These are phyloP conservation scores for Abortiporus biennis DNA, from an alignment of 1,284 basidiomycete genomes.

Conservation along the genomic window DNA sequence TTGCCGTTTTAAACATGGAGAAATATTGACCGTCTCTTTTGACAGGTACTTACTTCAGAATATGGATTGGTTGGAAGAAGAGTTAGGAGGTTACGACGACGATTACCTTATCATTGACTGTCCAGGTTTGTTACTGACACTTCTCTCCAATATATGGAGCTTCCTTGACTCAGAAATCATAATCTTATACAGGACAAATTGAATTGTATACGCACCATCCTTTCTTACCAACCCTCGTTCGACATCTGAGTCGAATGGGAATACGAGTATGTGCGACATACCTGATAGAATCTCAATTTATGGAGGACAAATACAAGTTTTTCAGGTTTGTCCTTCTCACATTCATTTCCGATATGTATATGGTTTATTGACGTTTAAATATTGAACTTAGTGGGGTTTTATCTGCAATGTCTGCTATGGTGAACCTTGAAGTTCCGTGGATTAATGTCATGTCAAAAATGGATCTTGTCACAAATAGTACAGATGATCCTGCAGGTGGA, in stretches of 20 bases:
- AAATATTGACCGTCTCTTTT: no score
- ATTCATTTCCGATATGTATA: conserved; percentile 2
- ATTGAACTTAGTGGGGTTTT: conserved; percentile 74
- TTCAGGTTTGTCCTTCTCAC: conserved; percentile 56
- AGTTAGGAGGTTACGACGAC: conserved; percentile 90
- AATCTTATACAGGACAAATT: conserved; percentile 72
- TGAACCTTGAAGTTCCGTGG: conserved; percentile 94
- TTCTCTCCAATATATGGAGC: conserved; percentile 2
- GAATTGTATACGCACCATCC: conserved; percentile 99
- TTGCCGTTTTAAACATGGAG: no score
- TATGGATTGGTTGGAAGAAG: conserved; percentile 99
- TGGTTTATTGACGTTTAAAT: conserved; percentile 3
- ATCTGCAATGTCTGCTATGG: conserved; percentile 98
- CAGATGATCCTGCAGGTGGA: conserved; percentile 57
- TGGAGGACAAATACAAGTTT: conserved; percentile 98
- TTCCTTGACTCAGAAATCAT: not conserved
- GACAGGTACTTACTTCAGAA: conserved; percentile 93
- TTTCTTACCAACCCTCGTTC: conserved; percentile 86
- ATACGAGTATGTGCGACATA: conserved; percentile 84
- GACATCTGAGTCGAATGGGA: conserved; percentile 63
- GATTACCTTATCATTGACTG: conserved; percentile 99
- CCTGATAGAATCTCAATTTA: conserved; percentile 96
- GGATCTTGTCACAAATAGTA: conserved; percentile 80
- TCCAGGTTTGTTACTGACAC: conserved; percentile 59
- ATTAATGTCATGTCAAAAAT: conserved; percentile 99